Percentiles rank a stretch among this genome's conserved stretches.
These are phyloP conservation scores for Diaporthe destruens DNA, from an alignment of 2,329 filamentous ascomycete genomes.

Conservation along the genomic window DNA sequence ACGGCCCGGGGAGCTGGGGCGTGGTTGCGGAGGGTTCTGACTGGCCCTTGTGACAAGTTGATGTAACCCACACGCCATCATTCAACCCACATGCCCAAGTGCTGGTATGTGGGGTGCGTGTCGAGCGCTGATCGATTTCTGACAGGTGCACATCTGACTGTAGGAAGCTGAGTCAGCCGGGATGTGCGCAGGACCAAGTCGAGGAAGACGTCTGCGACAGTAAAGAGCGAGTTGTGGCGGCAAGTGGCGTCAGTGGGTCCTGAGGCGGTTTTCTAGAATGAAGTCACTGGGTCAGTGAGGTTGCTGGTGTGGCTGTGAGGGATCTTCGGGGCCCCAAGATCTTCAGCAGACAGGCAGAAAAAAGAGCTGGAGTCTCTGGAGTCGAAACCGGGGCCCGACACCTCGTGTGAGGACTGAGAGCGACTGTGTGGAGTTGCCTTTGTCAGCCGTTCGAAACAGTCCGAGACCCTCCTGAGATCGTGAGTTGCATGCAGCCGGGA, in stretches of 20 bases:
- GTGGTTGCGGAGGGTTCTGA: slow-evolving; percentile 10
- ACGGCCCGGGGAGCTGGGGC: slow-evolving; percentile 28
- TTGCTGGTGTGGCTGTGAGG: slow-evolving; percentile 30
- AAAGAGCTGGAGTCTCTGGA: slow-evolving; percentile 29
- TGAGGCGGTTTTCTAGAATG: slow-evolving; percentile 14
- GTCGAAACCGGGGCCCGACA: slow-evolving; percentile 1
- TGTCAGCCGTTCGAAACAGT: slow-evolving; percentile 33
- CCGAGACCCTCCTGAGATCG: slow-evolving; percentile 31
- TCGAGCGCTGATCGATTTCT: slow-evolving; percentile 29
- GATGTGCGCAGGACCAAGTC: background rate
- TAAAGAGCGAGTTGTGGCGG: slow-evolving; percentile 33
- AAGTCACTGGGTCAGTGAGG: slow-evolving; percentile 37
- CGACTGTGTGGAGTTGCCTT: slow-evolving; percentile 39
- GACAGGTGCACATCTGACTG: background rate
- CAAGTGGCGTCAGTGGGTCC: background rate
- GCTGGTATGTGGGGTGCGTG: slow-evolving; percentile 28
- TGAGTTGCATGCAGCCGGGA: slow-evolving; percentile 32
- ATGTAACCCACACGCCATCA: slow-evolving; percentile 33
- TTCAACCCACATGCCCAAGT: slow-evolving; percentile 7
- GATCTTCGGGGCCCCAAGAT: slow-evolving; percentile 33
- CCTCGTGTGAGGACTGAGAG: slow-evolving; percentile 27
- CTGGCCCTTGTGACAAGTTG: slow-evolving; percentile 3
- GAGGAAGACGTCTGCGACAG: background rate
- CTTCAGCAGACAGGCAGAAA: slow-evolving; percentile 8
- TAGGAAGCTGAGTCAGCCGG: slow-evolving; percentile 28